Evolutionary conservation across 208 protist genomes (phyloP).

Genomic region (Polymyxa betae): DNA sequence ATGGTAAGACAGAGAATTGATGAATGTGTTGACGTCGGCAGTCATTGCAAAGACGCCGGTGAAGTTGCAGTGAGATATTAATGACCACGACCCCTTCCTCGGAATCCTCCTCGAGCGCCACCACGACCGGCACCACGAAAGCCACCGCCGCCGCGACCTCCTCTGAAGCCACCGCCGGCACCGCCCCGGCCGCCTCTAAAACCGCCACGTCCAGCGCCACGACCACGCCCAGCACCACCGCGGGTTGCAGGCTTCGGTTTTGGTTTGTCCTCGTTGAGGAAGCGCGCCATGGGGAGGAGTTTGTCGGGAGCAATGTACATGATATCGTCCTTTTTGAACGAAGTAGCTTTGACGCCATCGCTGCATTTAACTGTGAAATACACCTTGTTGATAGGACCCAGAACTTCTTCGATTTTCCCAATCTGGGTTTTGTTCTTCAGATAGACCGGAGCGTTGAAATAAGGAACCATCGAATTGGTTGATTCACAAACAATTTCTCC

Average conservation of each 20-base stretch:
- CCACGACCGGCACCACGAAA: neutral
- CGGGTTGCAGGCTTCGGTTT: conserved; percentile 62
- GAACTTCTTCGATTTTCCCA: conserved; percentile 77
- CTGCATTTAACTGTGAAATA: conserved; percentile 73
- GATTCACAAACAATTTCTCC: conserved; percentile 74
- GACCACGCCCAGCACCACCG: neutral
- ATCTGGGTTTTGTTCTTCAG: conserved; percentile 75
- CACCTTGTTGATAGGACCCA: conserved; percentile 73
- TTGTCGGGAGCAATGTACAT: conserved; percentile 73
- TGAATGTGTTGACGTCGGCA: too few species aligned
- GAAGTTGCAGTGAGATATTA: too few species aligned
- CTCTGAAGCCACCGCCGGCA: neutral
- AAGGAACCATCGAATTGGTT: conserved; percentile 73
- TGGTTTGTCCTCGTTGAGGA: conserved; percentile 67
- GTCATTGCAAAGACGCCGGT: too few species aligned
- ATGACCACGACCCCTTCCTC: conserved; percentile 22
- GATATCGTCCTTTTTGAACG: conserved; percentile 71
- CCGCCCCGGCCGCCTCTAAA: conserved; percentile 33
- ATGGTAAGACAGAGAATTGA: too few species aligned
- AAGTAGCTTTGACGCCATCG: conserved; percentile 67
- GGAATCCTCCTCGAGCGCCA: neutral
- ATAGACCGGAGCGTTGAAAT: conserved; percentile 77
- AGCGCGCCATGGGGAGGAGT: conserved; percentile 70
- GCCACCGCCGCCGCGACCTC: conserved; percentile 42
- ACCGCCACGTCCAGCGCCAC: conserved; percentile 16